These are phyloP conservation scores for Lojkania enalia DNA, from an alignment of 2,329 filamentous ascomycete species.

Conservation along the genomic window DNA sequence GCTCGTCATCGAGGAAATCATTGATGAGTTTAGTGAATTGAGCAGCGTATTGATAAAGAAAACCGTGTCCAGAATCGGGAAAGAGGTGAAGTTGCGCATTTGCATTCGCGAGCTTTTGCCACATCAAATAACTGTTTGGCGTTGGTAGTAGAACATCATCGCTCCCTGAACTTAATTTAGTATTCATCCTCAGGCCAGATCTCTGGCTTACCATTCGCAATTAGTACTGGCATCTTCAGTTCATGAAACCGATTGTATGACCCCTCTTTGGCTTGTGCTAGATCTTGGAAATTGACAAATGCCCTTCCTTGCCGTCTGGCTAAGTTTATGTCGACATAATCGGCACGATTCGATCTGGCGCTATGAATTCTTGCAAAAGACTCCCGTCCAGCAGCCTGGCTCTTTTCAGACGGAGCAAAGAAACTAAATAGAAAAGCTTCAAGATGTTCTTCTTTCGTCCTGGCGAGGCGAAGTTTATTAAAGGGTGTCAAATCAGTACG, in stretches of 20 bases:
- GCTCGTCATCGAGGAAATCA: conserved; percentile 11
- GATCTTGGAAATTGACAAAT: conserved; percentile 9
- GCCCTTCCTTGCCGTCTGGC: conserved; percentile 9
- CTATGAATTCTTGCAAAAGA: conserved; percentile 8
- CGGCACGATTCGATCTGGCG: conserved; percentile 1
- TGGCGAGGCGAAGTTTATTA: not conserved
- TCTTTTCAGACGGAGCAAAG: conserved; percentile 16
- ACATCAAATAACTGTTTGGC: conserved; percentile 10
- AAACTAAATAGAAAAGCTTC: conserved; percentile 9
- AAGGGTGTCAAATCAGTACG: not conserved
- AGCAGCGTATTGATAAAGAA: conserved; percentile 24
- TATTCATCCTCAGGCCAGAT: not conserved
- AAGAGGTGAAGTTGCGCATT: conserved; percentile 22
- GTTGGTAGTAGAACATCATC: conserved; percentile 21
- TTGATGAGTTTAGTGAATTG: conserved; percentile 17
- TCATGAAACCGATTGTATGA: conserved; percentile 29
- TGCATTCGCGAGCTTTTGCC: conserved; percentile 13
- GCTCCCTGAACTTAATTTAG: not conserved
- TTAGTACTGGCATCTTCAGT: conserved; percentile 32
- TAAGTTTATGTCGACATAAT: conserved; percentile 3
- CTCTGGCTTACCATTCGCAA: conserved; percentile 25
- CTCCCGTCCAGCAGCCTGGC: conserved; percentile 6
- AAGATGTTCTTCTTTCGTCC: conserved; percentile 1
- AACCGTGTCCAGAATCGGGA: conserved; percentile 23
- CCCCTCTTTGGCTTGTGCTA: conserved; percentile 1